Base-by-base conservation (phyloP, 192 early-diverging fungal species). In the Physocladia obscura region DNA sequence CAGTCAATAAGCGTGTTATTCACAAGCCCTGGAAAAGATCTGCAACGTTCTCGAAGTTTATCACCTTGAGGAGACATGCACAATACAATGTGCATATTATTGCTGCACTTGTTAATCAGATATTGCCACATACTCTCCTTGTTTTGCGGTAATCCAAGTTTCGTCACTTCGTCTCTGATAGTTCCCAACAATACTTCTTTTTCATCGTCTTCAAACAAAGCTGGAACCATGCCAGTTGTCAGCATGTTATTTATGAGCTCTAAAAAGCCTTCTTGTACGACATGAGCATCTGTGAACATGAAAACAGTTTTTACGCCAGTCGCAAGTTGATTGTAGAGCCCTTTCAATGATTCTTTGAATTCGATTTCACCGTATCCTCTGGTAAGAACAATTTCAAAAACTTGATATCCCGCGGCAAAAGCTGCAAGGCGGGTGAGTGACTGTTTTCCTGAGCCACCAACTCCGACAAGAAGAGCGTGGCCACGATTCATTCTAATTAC, bases 1-100 rank as follows among this genome's bases (percentile, higher is more conserved):
- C 82, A 87, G 54, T 87, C 82, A 47, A 87, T 87, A 61, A 87
- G 81, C n/a, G 84, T 87, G 67, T 87, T 87, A 70, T 87, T 87
- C 38, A 87, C 84, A 4, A 87, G 69, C 3, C 84, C 84, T 1
- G 84, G 84, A 74, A 87, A 87, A 17, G 82, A 84, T 19, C 84
- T 55, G 49, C 84, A 87, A 21, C 84, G 63, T 50, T 87, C 84
- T 24, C 84, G 70, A 15, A 87, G 71, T 69, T 84, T 84, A 55
- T 87, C 84, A 27, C 84, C 84, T 73, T 87, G 84, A 17, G 84
- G 84, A 19, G 84, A 87, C 84, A 87, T 87, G 67, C 81, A 83
- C 19, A 87, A 67, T 1, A 87, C 84, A 59, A 87, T 72, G 49
- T 87, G 84, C 22, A 87, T 57, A 50, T 87, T 84, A 61, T 87